A percentile compares a stretch with the other conserved stretches of the same genome.
Conservation (phyloP, 2,329 filamentous ascomycete species). For the Dothistroma septosporum region DNA sequence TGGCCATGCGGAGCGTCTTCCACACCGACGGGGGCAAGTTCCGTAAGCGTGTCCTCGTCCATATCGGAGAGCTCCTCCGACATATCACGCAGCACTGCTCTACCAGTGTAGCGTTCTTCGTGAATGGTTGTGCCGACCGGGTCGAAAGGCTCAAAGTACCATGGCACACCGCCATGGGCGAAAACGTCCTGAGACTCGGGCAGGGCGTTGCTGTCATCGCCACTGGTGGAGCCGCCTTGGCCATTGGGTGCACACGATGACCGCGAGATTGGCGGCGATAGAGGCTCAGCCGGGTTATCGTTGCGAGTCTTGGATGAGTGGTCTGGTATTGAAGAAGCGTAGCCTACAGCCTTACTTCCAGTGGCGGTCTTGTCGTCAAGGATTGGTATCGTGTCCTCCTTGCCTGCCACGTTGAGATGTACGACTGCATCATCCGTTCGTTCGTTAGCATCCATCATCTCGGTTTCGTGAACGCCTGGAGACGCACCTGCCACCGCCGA, state of each 20-base stretch:
- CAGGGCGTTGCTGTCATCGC: conserved; percentile 11
- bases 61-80: conserved; percentile 82
- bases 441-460: conserved; percentile 33
- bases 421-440: conserved; percentile 24
- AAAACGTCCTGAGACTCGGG: conserved; percentile 39
- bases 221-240: conserved; percentile 13
- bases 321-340: conserved; percentile 21
- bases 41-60: conserved; percentile 83
- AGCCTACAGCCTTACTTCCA: conserved; percentile 25
- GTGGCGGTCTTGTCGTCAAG: conserved; percentile 20
- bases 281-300: conserved; percentile 30
- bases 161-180: conserved; percentile 73
- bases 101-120: conserved; percentile 68
- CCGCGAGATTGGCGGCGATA: conserved; percentile 35
- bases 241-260: conserved; percentile 18
- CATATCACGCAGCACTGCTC: conserved; percentile 66
- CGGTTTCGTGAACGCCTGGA: conserved; percentile 25
- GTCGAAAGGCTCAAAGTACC: conserved; percentile 81
- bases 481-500: conserved; percentile 39
- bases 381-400: conserved; percentile 18
- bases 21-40: conserved; percentile 35
- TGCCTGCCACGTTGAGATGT: conserved; percentile 22
- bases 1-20: conserved; percentile 18
- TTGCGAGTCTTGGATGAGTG: conserved; percentile 14
- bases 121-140: conserved; percentile 74